Percentiles rank a stretch among this genome's conserved stretches.
Evolutionary conservation across 2,329 filamentous ascomycete species (phyloP).

Genomic region (Penicillium corylophilum): DNA sequence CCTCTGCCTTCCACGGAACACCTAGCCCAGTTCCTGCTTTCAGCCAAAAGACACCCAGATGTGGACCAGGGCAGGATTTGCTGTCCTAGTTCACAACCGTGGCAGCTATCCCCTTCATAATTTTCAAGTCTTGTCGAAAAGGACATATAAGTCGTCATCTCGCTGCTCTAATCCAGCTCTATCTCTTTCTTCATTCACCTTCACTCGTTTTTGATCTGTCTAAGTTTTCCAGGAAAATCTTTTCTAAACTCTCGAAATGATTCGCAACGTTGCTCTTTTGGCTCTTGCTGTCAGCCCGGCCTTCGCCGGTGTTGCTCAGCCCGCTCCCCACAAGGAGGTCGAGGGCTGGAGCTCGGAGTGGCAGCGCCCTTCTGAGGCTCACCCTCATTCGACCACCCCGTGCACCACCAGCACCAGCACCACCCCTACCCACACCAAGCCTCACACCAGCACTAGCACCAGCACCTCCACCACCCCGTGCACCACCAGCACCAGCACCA

Average conservation of each 20-base stretch:
- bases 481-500: constrained; percentile 5
- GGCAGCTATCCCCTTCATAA: constrained; percentile 23
- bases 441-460: constrained; percentile 7
- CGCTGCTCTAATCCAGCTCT: constrained; percentile 4
- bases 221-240: constrained; percentile 16
- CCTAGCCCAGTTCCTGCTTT: constrained; percentile 13
- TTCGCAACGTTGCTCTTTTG: constrained; percentile 37
- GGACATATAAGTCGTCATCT: constrained; percentile 30
- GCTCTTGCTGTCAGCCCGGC: constrained; percentile 36
- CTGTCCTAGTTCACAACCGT: constrained; percentile 29
- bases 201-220: constrained; percentile 25
- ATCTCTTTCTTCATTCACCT: constrained; percentile 14
- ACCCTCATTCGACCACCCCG: constrained; percentile 9
- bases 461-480: neutral
- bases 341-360: neutral
- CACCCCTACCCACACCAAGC: constrained; percentile 10
- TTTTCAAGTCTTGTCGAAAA: constrained; percentile 2
- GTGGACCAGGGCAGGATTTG: constrained; percentile 24
- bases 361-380: neutral
- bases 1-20: constrained; percentile 21
- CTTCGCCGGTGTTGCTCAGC: constrained; percentile 35
- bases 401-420: constrained; percentile 10
- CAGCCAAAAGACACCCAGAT: constrained; percentile 16
- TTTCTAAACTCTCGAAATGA: constrained; percentile 32
- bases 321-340: neutral